Evolutionary conservation across 2,329 filamentous ascomycete species (phyloP).

Genomic region (Hypoxylon sp.): DNA sequence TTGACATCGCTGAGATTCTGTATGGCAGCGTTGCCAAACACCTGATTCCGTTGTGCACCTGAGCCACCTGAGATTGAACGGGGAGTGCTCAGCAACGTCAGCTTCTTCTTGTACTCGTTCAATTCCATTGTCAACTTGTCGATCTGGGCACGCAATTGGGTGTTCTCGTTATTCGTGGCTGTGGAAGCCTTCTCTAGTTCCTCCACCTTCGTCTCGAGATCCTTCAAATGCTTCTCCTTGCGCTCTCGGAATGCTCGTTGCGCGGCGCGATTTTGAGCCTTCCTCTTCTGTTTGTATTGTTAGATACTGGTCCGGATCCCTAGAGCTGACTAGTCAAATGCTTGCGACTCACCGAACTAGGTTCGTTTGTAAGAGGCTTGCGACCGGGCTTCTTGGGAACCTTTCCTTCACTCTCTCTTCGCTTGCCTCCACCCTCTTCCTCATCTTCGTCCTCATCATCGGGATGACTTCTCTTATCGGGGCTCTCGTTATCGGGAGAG

Average conservation of each 20-base stretch:
- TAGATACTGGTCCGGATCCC: slow-evolving; percentile 42
- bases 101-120: slow-evolving; percentile 88
- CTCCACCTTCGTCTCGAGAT: slow-evolving; percentile 83
- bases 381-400: slow-evolving; percentile 94
- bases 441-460: slow-evolving; percentile 78
- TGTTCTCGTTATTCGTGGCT: slow-evolving; percentile 87
- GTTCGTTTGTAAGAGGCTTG: slow-evolving; percentile 95
- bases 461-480: slow-evolving; percentile 80
- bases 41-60: slow-evolving; percentile 59
- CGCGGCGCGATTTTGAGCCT: slow-evolving; percentile 94
- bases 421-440: slow-evolving; percentile 69
- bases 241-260: slow-evolving; percentile 94
- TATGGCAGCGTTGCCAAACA: slow-evolving; percentile 64
- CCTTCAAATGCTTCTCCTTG: slow-evolving; percentile 91
- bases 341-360: slow-evolving; percentile 85
- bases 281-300: slow-evolving; percentile 78
- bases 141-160: slow-evolving; percentile 85
- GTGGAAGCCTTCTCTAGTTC: slow-evolving; percentile 87
- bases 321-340: slow-evolving; percentile 32
- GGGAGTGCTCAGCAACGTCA: slow-evolving; percentile 70
- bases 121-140: slow-evolving; percentile 89
- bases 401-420: slow-evolving; percentile 87
- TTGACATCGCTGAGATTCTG: slow-evolving; percentile 79
- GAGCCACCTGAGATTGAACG: slow-evolving; percentile 49
- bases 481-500: slow-evolving; percentile 71